A percentile compares a stretch with the other conserved stretches of the same genome.
These are phyloP conservation scores for Thraustochytrium striatum DNA, from an alignment of 352 stramenopile species.

Conservation along the genomic window DNA sequence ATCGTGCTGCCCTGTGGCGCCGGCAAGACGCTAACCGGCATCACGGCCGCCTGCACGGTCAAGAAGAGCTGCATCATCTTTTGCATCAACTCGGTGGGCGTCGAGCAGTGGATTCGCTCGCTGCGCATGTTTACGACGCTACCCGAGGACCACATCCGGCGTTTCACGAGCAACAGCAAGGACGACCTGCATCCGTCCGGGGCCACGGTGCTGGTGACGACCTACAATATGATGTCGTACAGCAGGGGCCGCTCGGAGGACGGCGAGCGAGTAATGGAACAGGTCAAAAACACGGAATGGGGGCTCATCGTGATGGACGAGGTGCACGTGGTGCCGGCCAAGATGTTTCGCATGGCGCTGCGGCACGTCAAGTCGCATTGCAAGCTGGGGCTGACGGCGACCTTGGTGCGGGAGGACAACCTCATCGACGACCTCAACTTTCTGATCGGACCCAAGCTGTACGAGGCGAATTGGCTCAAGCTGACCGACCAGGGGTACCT, in stretches of 20 bases:
- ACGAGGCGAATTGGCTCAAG: constrained; percentile 99
- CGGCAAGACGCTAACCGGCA: constrained; percentile 84
- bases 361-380: constrained; percentile 69
- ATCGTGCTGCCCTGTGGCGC: constrained; percentile 98
- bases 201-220: constrained; percentile 84
- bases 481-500: constrained; percentile 86
- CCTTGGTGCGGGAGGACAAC: constrained; percentile 97
- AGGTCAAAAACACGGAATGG: constrained; percentile 94
- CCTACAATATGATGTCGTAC: constrained; percentile 96
- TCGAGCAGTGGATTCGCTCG: constrained; percentile 96
- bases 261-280: constrained; percentile 88
- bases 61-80: constrained; percentile 96
- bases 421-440: constrained; percentile 98
- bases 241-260: constrained; percentile 80
- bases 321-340: constrained; percentile 95
- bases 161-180: constrained; percentile 61
- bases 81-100: constrained; percentile 93
- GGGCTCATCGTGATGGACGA: constrained; percentile 93
- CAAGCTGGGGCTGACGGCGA: constrained; percentile 96
- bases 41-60: constrained; percentile 91
- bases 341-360: constrained; percentile 92
- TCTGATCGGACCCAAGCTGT: constrained; percentile 95
- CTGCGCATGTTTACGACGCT: constrained; percentile 96
- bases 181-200: constrained; percentile 63
- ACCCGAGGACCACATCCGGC: constrained; percentile 56